phyloP scores from a whole-genome alignment of 2,329 filamentous ascomycete species.

The Fusarium sp. region DNA sequence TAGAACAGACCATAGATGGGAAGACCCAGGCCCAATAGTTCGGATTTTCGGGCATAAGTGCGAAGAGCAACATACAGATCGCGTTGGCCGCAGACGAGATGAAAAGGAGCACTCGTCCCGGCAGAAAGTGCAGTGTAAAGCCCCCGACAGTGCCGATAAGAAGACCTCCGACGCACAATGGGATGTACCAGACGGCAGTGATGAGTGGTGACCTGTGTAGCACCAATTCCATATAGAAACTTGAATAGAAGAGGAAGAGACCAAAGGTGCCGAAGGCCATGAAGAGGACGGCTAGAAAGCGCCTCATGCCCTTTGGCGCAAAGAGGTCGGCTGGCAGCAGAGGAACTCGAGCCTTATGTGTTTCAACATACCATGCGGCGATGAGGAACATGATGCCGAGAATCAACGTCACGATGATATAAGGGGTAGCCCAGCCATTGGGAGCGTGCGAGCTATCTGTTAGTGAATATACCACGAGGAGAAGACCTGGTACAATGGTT shows the following conservation, averaged over 20 bases:
- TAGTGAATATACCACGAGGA: conserved; percentile 76
- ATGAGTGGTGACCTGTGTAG: conserved; percentile 66
- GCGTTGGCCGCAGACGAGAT: conserved; percentile 66
- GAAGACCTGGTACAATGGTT: conserved; percentile 68
- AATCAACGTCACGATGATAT: conserved; percentile 72
- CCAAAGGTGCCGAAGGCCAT: conserved; percentile 68
- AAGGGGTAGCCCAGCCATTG: conserved; percentile 73
- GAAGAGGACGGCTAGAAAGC: conserved; percentile 67
- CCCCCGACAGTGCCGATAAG: conserved; percentile 68
- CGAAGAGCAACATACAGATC: conserved; percentile 66
- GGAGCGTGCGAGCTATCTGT: conserved; percentile 74
- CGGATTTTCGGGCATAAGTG: conserved; percentile 64
- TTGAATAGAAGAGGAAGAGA: conserved; percentile 73
- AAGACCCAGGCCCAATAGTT: conserved; percentile 76
- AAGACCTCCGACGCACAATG: conserved; percentile 70
- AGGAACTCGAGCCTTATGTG: conserved; percentile 70
- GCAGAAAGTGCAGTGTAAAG: conserved; percentile 67
- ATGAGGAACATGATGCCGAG: conserved; percentile 67
- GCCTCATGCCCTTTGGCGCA: conserved; percentile 67
- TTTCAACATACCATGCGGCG: conserved; percentile 72
- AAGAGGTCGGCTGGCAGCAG: conserved; percentile 75
- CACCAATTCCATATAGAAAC: conserved; percentile 70
- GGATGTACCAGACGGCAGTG: conserved; percentile 70
- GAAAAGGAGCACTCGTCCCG: conserved; percentile 65
- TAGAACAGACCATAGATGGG: conserved; percentile 70